Base-by-base conservation (phyloP, 257 asterid species). In the Nicotiana undulata region DNA sequence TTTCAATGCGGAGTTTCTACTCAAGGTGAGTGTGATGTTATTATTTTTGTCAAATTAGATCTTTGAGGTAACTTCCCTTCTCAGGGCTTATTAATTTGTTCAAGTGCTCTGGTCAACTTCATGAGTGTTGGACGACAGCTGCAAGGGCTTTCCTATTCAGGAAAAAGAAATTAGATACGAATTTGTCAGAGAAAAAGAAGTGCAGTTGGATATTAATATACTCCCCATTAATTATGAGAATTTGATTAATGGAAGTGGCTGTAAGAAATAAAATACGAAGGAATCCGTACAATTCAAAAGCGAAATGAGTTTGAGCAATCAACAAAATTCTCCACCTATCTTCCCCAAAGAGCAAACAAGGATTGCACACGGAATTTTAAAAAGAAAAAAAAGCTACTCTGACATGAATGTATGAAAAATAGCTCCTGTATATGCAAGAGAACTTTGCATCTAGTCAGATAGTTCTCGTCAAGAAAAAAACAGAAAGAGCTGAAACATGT, bases 1-100 rank as follows among this genome's bases (percentile, higher is more conserved):
- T 91, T 83, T 83, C 93, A 5, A 89, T 90, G 79, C 84, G 74
- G 88, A 87, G 90, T 78, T 86, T 84, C 79, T 91, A 88, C 85
- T 83, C 64, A 77, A 74, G 91, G 98, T 91, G 72, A 81, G 89
- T 82, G 22, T 70, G 59, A 44, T 70, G 24, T 20, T 44, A 12
- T 70, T 70, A 13, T 44, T 44, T 44, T 70, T 44, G 59, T 70
- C 77, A 22, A 22, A 58, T 58, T 12, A 16, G 15, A 34, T 70
- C 6, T 70, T 44, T 44, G 37, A 44, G 44, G 34, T 44, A 70
- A 40, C 17, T 44, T 20, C 37, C 20, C 20, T 40, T 70, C 55
- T 37, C 77, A 70, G 24, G 77, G 77, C 37, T 44, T 44, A 44
- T 70, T 70, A 22, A 13, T 70, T 18, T 6, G 24, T 53, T 70